phyloP scores from a whole-genome alignment of 495 filamentous ascomycete genomes.

The Trichoderma asperelloides region DNA sequence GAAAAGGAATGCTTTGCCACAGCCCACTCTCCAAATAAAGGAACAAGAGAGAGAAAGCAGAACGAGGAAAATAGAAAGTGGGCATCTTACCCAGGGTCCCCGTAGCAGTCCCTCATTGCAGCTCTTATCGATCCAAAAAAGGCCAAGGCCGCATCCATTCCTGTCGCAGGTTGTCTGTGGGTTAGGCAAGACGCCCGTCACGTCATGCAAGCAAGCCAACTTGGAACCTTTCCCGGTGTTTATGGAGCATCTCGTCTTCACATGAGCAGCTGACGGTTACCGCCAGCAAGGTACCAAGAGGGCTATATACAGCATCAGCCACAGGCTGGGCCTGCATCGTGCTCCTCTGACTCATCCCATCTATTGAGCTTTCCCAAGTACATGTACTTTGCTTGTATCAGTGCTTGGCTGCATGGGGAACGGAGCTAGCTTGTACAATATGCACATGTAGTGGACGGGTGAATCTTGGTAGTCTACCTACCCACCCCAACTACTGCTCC shows the following conservation, averaged over 20 bases:
- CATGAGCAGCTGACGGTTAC: background rate
- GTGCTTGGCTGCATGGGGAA: background rate
- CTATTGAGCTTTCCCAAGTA: background rate
- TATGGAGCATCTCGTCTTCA: background rate
- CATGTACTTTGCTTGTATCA: background rate
- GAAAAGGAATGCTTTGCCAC: background rate
- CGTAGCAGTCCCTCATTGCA: background rate
- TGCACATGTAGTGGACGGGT: background rate
- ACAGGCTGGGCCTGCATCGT: slow-evolving; percentile 1
- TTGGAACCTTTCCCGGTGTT: background rate
- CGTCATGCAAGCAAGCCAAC: slow-evolving; percentile 2
- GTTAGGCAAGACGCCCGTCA: background rate
- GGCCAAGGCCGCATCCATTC: background rate
- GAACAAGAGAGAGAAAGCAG: background rate
- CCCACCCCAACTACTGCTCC: background rate
- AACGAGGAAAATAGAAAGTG: background rate
- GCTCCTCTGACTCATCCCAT: background rate
- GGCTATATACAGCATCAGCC: background rate
- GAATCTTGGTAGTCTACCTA: background rate
- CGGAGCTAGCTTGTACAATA: background rate
- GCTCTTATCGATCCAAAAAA: background rate
- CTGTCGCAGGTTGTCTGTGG: background rate
- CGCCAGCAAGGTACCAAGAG: background rate
- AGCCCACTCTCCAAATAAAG: background rate
- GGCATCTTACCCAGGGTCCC: background rate